These are phyloP conservation scores for Ophiostoma populinum DNA, from an alignment of 2,329 filamentous ascomycete genomes.

Conservation along the genomic window DNA sequence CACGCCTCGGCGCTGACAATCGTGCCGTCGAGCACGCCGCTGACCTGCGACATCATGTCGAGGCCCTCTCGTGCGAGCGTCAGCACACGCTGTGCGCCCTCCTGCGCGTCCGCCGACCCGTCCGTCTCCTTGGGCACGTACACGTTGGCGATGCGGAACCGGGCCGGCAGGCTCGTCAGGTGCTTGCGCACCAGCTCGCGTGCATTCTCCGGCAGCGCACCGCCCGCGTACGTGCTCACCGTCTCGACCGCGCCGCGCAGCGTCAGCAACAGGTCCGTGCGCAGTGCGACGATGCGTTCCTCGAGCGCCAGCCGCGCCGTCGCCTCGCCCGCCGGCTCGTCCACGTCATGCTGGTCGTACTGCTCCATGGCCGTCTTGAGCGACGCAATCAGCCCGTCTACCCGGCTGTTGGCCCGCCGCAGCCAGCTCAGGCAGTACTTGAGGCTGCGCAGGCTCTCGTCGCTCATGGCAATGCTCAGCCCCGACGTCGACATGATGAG, in stretches of 20 bases:
- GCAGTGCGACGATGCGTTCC: slow-evolving; percentile 48
- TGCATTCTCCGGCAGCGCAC: slow-evolving; percentile 78
- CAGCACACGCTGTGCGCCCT: slow-evolving; percentile 59
- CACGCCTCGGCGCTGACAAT: slow-evolving; percentile 82
- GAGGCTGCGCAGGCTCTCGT: slow-evolving; percentile 68
- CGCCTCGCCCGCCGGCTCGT: slow-evolving; percentile 23
- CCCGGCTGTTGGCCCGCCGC: slow-evolving; percentile 63
- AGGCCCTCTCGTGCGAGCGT: slow-evolving; percentile 78
- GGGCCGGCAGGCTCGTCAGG: slow-evolving; percentile 66
- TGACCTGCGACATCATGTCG: slow-evolving; percentile 89
- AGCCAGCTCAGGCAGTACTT: slow-evolving; percentile 73
- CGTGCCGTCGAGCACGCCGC: slow-evolving; percentile 71
- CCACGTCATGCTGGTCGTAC: slow-evolving; percentile 38
- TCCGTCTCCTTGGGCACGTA: slow-evolving; percentile 13
- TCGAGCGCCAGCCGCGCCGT: slow-evolving; percentile 31
- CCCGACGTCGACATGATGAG: slow-evolving; percentile 83
- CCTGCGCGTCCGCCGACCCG: slow-evolving; percentile 20
- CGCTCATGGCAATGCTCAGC: slow-evolving; percentile 77
- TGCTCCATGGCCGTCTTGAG: slow-evolving; percentile 63
- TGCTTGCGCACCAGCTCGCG: slow-evolving; percentile 67
- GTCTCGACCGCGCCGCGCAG: slow-evolving; percentile 68
- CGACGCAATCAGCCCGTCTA: slow-evolving; percentile 57
- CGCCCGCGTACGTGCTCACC: slow-evolving; percentile 81
- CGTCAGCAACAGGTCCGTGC: slow-evolving; percentile 56
- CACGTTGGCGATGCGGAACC: slow-evolving; percentile 51